phyloP scores from a whole-genome alignment of 2,329 filamentous ascomycete species.

The Hypoxylon sp. region DNA sequence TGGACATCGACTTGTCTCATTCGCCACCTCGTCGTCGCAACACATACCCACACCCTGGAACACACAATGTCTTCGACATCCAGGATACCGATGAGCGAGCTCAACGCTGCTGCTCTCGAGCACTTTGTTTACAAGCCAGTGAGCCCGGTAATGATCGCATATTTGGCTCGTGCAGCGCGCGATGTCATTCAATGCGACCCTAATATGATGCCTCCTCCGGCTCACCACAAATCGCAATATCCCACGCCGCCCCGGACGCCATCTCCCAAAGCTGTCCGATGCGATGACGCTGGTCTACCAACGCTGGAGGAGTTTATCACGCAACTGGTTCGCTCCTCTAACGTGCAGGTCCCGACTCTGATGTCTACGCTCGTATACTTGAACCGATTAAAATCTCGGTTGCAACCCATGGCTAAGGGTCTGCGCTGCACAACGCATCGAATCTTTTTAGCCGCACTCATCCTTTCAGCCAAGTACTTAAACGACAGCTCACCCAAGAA shows the following conservation, averaged over 20 bases:
- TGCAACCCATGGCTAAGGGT: constrained; percentile 95
- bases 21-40: constrained; percentile 16
- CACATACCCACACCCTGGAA: constrained; percentile 44
- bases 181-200: constrained; percentile 86
- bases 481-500: constrained; percentile 99
- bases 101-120: constrained; percentile 82
- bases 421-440: constrained; percentile 97
- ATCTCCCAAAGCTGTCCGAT: constrained; percentile 61
- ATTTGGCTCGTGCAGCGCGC: constrained; percentile 80
- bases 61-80: constrained; percentile 64
- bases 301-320: constrained; percentile 92
- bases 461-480: constrained; percentile 93
- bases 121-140: constrained; percentile 86
- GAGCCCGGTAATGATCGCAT: constrained; percentile 81
- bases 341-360: constrained; percentile 96
- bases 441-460: constrained; percentile 93
- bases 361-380: constrained; percentile 98
- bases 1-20: constrained; percentile 27
- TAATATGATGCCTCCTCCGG: constrained; percentile 66
- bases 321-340: constrained; percentile 90
- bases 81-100: constrained; percentile 66
- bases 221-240: constrained; percentile 56
- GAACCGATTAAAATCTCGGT: constrained; percentile 82
- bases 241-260: constrained; percentile 68
- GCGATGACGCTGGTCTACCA: constrained; percentile 74